phyloP scores from a whole-genome alignment of 345 rosid genomes.

The Anastatica hierochuntica region DNA sequence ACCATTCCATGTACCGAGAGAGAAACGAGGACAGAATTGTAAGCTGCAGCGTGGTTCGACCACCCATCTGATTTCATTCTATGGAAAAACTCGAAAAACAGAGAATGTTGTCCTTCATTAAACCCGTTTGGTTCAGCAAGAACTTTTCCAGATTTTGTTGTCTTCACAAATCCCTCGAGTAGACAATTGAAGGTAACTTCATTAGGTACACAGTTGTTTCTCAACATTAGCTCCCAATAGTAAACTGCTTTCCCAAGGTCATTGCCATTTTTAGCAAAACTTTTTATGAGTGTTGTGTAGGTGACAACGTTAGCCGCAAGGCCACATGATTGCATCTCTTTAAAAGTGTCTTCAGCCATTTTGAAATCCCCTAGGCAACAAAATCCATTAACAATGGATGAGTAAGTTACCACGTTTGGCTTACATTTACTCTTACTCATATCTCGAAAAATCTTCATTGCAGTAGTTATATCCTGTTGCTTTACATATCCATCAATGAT shows the following conservation, averaged over 20 bases:
- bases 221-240: slow-evolving; percentile 67
- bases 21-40: slow-evolving; percentile 46
- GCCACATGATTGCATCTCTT: slow-evolving; percentile 47
- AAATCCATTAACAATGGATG: slow-evolving; percentile 68
- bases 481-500: slow-evolving; percentile 69
- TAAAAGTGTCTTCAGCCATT: slow-evolving; percentile 48
- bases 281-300: slow-evolving; percentile 57
- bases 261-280: slow-evolving; percentile 55
- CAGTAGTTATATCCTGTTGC: slow-evolving; percentile 54
- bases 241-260: slow-evolving; percentile 48
- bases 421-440: slow-evolving; percentile 54
- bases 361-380: slow-evolving; percentile 43
- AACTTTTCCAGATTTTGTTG: slow-evolving; percentile 13
- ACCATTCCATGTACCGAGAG: slow-evolving; percentile 65
- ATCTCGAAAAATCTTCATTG: slow-evolving; percentile 42
- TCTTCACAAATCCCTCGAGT: slow-evolving; percentile 52
- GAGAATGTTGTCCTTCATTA: slow-evolving; percentile 26
- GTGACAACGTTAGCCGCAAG: slow-evolving; percentile 73
- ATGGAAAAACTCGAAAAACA: slow-evolving; percentile 38
- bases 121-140: slow-evolving; percentile 12
- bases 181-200: slow-evolving; percentile 60
- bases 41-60: slow-evolving; percentile 42
- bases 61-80: slow-evolving; percentile 60
- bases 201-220: slow-evolving; percentile 55
- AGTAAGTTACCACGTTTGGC: slow-evolving; percentile 71